phyloP scores from a whole-genome alignment of 306 rosid genomes.

The Ceratonia siliqua region DNA sequence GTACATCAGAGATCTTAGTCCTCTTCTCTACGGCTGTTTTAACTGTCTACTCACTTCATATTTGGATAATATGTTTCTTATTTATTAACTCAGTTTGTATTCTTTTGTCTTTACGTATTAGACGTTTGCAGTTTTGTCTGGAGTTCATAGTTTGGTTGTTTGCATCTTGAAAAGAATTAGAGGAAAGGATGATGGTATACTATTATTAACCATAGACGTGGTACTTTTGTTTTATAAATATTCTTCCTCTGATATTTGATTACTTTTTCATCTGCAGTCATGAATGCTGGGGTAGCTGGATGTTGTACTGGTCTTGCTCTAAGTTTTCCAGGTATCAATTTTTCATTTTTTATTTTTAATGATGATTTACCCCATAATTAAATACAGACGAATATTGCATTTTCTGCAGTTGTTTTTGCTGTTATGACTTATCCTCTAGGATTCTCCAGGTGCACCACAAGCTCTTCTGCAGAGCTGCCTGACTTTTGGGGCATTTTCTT shows the following conservation, averaged over 20 bases:
- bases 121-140: slow-evolving; percentile 78
- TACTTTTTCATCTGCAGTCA: slow-evolving; percentile 46
- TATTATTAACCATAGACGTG: slow-evolving; percentile 9
- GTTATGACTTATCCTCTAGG: background rate
- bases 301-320: slow-evolving; percentile 86
- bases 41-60: background rate
- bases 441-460: slow-evolving; percentile 84
- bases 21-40: background rate
- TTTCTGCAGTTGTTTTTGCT: slow-evolving; percentile 22
- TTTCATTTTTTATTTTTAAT: background rate
- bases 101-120: slow-evolving; percentile 25
- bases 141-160: slow-evolving; percentile 90
- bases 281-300: slow-evolving; percentile 88
- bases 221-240: background rate
- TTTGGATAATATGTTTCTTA: background rate
- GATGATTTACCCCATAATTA: background rate
- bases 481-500: slow-evolving; percentile 96
- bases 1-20: background rate
- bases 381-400: slow-evolving; percentile 15
- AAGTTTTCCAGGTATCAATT: slow-evolving; percentile 71
- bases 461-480: slow-evolving; percentile 90
- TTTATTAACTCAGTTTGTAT: background rate
- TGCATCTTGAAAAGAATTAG: slow-evolving; percentile 88
- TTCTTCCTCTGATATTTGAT: background rate
- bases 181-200: slow-evolving; percentile 93